Evolutionary conservation across 2,329 filamentous ascomycete genomes (phyloP).

Genomic region (Fusarium annulatum): DNA sequence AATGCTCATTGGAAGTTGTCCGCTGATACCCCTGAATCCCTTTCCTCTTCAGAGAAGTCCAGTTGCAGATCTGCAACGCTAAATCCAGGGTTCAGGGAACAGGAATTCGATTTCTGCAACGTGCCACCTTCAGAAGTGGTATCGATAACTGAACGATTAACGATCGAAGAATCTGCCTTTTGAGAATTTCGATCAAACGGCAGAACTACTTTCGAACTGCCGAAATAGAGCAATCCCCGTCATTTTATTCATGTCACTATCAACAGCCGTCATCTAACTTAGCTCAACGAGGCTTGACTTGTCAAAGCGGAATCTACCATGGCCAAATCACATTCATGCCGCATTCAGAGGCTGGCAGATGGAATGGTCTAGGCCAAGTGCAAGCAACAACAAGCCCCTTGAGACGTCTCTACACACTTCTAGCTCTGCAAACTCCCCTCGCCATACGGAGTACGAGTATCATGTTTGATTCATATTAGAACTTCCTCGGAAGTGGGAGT

Average conservation of each 20-base stretch:
- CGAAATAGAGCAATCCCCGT: background rate
- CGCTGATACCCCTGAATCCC: slow-evolving; percentile 27
- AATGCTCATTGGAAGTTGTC: slow-evolving; percentile 15
- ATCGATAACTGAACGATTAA: background rate
- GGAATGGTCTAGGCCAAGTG: slow-evolving; percentile 14
- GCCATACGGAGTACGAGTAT: background rate
- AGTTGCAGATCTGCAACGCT: slow-evolving; percentile 33
- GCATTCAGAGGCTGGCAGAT: background rate
- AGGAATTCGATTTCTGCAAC: background rate
- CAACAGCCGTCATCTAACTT: background rate
- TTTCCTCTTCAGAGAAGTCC: slow-evolving; percentile 3
- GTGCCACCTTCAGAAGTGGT: background rate
- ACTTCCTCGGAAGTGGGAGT: background rate
- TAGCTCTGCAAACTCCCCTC: background rate
- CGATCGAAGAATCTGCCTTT: background rate
- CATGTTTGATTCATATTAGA: background rate
- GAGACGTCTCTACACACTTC: background rate
- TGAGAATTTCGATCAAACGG: background rate
- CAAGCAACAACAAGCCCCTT: background rate
- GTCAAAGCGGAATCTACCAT: background rate
- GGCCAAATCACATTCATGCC: background rate
- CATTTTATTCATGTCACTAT: background rate
- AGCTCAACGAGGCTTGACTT: slow-evolving; percentile 5
- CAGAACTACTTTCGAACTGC: background rate
- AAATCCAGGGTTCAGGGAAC: slow-evolving; percentile 33